A percentile compares a stretch with the other conserved stretches of the same genome.
phyloP scores from a whole-genome alignment of 768 basidiomycete species.

The Calocybe gangraenosa region DNA sequence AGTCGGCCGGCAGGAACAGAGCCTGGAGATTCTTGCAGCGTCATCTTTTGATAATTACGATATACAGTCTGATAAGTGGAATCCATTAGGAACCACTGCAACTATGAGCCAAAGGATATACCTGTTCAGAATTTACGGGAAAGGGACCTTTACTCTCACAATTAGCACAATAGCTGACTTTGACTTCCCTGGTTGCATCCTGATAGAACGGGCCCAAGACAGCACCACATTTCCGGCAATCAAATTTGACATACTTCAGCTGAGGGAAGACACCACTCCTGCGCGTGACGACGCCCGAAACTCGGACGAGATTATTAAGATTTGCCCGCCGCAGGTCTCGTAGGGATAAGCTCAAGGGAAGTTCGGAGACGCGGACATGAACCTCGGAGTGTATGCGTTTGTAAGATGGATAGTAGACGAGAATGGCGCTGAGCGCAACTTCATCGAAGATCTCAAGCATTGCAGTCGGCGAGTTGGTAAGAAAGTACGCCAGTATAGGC shows the following conservation, averaged over 20 bases:
- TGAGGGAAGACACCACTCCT: conserved; percentile 98
- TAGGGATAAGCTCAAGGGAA: conserved; percentile 85
- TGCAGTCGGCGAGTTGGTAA: conserved; percentile 88
- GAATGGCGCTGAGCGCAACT: conserved; percentile 89
- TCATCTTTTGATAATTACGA: conserved; percentile 99
- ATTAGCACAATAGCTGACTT: conserved; percentile 89
- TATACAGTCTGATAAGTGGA: conserved; percentile 73
- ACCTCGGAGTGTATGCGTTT: conserved; percentile 97
- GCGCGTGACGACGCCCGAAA: conserved; percentile 93
- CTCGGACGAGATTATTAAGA: conserved; percentile 92
- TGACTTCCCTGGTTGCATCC: conserved; percentile 91
- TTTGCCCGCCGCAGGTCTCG: conserved; percentile 91
- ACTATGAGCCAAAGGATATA: conserved; percentile 27
- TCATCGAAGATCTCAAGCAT: conserved; percentile 96
- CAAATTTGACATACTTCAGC: conserved; percentile 98
- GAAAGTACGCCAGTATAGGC: conserved; percentile 94
- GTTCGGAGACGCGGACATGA: conserved; percentile 93
- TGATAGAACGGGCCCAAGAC: conserved; percentile 97
- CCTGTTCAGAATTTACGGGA: conserved; percentile 94
- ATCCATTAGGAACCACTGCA: no score
- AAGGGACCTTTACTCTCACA: conserved; percentile 97
- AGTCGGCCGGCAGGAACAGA: conserved; percentile 97
- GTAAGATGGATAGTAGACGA: conserved; percentile 94
- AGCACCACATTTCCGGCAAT: conserved; percentile 93
- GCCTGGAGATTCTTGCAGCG: conserved; percentile 95